Evolutionary conservation across 768 basidiomycete species (phyloP).

Genomic region (Tricholoma hemisulphureum): DNA sequence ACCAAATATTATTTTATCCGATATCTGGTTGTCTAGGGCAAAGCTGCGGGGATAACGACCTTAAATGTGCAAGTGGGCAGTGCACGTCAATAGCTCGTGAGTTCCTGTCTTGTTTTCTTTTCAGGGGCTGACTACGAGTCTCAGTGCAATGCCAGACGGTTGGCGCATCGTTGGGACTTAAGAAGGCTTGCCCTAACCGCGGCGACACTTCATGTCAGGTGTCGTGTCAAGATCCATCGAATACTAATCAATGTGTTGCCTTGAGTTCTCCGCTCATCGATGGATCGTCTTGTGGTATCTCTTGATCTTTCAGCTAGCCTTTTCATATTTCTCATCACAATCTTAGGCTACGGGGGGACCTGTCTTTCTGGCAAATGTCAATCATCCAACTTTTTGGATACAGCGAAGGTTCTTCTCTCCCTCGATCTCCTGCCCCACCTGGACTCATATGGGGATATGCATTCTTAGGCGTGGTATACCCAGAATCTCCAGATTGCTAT

Average conservation of each 20-base stretch:
- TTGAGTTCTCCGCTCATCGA: constrained; percentile 72
- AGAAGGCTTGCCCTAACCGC: constrained; percentile 60
- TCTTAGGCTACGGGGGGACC: constrained; percentile 65
- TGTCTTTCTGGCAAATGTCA: constrained; percentile 64
- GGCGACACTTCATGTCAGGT: constrained; percentile 72
- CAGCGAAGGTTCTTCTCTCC: constrained; percentile 51
- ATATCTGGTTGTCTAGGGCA: constrained; percentile 40
- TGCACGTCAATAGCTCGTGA: constrained; percentile 73
- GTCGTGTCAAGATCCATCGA: constrained; percentile 72
- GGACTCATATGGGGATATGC: constrained; percentile 6
- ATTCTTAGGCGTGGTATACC: constrained; percentile 65
- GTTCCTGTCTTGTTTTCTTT: constrained; percentile 27
- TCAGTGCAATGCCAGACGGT: constrained; percentile 74
- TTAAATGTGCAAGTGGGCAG: constrained; percentile 73
- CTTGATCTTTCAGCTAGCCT: background rate
- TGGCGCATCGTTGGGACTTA: constrained; percentile 69
- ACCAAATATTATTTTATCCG: constrained; percentile 6
- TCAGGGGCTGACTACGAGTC: constrained; percentile 1
- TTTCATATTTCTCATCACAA: constrained; percentile 9
- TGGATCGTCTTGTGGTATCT: constrained; percentile 80
- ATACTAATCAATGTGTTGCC: constrained; percentile 60
- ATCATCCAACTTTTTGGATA: constrained; percentile 54
- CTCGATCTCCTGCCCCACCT: constrained; percentile 6
- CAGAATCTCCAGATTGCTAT: constrained; percentile 79
- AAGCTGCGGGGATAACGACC: constrained; percentile 59